Evolutionary conservation across 352 stramenopile species (phyloP), one percentile per base, ranked within the genome.

Genomic region (Phytopythium chamaehyphon): DNA sequence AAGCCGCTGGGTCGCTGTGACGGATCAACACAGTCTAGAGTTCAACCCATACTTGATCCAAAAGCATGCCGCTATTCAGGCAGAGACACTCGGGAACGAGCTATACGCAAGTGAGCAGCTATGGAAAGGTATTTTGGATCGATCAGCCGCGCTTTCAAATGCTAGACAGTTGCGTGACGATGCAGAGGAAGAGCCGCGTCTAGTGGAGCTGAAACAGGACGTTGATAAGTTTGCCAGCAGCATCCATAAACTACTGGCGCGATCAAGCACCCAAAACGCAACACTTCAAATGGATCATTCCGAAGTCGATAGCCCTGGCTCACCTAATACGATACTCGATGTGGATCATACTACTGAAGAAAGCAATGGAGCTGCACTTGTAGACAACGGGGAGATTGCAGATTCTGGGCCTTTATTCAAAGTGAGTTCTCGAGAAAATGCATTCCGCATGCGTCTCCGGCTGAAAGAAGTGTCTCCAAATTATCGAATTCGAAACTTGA

Each of bases 21-120:
- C 86, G 23, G 48, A 73, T 0, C 61, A 73, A 14, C 59, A 72
- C 51, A 67, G 51, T 7, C 45, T 69, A 11, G 78, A 90, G 28
- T 89, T 92, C 52, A 92, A 92, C 43, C 76, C 76, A 22, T 90
- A 70, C 38, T 52, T 88, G 23, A 76, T 84, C 51, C 72, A 87
- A 33, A 70, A 82, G 28, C 28, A 89, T 48, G 62, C 74, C 10
- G 67, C 59, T 0, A 59, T 55, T 23, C 71, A 87, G 61, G 78
- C 74, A 15, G 60, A 83, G 39, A 42, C 73, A 6, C 58, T 90
- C n/a, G 62, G 52, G 1, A 53, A 74, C 48, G 81, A 92, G 40
- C 53, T 82, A 2, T 58, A 66, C 21, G 61, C 65, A 10, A 78
- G 74, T 21, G 82, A 92, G 35, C 10, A 46, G 6, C 21, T 88